Percentiles rank a stretch among this genome's conserved stretches.
These are phyloP conservation scores for Xylaria sp. DNA, from an alignment of 2,329 filamentous ascomycete genomes.

Conservation along the genomic window DNA sequence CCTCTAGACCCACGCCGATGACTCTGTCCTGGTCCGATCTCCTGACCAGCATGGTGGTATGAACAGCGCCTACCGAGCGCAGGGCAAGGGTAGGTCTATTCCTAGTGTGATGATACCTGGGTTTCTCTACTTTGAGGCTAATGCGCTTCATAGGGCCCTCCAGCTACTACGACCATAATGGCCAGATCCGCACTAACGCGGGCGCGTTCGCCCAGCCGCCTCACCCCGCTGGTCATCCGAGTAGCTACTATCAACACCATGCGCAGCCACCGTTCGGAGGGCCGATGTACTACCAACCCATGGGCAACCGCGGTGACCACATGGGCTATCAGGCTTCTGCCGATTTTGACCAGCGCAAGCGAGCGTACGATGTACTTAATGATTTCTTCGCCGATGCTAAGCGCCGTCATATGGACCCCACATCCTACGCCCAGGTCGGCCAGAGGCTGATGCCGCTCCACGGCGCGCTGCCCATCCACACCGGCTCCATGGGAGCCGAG, in stretches of 20 bases:
- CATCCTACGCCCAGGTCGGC: constrained; percentile 88
- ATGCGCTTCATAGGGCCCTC: constrained; percentile 52
- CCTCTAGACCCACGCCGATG: constrained; percentile 82
- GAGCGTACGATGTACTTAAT: constrained; percentile 84
- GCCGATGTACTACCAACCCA: constrained; percentile 76
- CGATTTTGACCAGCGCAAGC: constrained; percentile 73
- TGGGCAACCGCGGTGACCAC: constrained; percentile 61
- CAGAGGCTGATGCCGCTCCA: constrained; percentile 85
- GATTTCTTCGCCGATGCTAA: constrained; percentile 95
- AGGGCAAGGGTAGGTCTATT: constrained; percentile 54
- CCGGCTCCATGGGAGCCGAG: constrained; percentile 55
- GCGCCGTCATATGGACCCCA: constrained; percentile 85
- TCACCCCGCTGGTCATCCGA: constrained; percentile 54
- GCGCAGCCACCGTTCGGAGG: constrained; percentile 60
- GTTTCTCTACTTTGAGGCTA: constrained; percentile 44
- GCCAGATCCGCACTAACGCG: constrained; percentile 62
- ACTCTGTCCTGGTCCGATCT: constrained; percentile 71
- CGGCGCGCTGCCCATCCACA: constrained; percentile 66
- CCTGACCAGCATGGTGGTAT: constrained; percentile 56
- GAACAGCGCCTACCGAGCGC: constrained; percentile 55
- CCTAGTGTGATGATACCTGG: constrained; percentile 24
- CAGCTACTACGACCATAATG: constrained; percentile 67
- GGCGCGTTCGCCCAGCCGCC: constrained; percentile 54
- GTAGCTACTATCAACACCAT: constrained; percentile 63
- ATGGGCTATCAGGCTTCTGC: constrained; percentile 59